Conservation (phyloP, 805 yeast species). For the Ogataea salicorniae region DNA sequence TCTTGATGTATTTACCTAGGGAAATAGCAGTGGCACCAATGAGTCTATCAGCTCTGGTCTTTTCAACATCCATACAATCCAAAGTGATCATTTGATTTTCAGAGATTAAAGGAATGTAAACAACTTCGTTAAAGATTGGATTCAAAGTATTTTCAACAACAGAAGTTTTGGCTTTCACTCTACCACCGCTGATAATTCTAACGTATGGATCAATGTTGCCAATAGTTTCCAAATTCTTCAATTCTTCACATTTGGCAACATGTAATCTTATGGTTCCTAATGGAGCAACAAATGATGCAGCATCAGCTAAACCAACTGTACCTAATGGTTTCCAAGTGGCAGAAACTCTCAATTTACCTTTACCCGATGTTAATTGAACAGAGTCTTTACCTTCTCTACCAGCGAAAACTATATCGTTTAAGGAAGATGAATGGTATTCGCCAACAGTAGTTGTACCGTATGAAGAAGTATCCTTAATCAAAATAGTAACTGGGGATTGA, state of each 20-base stretch:
- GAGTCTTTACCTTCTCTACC: slow-evolving; percentile 44
- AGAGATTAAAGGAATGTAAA: slow-evolving; percentile 56
- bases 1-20: slow-evolving; percentile 43
- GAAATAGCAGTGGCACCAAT: slow-evolving; percentile 55
- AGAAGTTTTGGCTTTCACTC: slow-evolving; percentile 48
- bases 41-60: slow-evolving; percentile 53
- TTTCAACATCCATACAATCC: slow-evolving; percentile 64
- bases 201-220: slow-evolving; percentile 78
- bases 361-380: slow-evolving; percentile 43
- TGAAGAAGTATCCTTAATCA: slow-evolving; percentile 57
- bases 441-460: slow-evolving; percentile 46
- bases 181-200: slow-evolving; percentile 52
- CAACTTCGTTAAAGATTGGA: slow-evolving; percentile 57
- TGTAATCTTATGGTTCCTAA: slow-evolving; percentile 64
- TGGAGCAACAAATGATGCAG: slow-evolving; percentile 46
- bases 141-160: slow-evolving; percentile 48
- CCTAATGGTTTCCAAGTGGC: slow-evolving; percentile 71
- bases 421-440: slow-evolving; percentile 42
- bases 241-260: slow-evolving; percentile 46
- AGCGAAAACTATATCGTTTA: slow-evolving; percentile 52
- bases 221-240: slow-evolving; percentile 55
- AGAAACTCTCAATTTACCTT: slow-evolving; percentile 49
- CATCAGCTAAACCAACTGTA: slow-evolving; percentile 41
- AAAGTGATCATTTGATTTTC: slow-evolving; percentile 55
- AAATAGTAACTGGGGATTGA: slow-evolving; percentile 46